A percentile compares a stretch with the other conserved stretches of the same genome.
These are phyloP conservation scores for Solanum etuberosum DNA, from an alignment of 257 asterid genomes.

Conservation along the genomic window DNA sequence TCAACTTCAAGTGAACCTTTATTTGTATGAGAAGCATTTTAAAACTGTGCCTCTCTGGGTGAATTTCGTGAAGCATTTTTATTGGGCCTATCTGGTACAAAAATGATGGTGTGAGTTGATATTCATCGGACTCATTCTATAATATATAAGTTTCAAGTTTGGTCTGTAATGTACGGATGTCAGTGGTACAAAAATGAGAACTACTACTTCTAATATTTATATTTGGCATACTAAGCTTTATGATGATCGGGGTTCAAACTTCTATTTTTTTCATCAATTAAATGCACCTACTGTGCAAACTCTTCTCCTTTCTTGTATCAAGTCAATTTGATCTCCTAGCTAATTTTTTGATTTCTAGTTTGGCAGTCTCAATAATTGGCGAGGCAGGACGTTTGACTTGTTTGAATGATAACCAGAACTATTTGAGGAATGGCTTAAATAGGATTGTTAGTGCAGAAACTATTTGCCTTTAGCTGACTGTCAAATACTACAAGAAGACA, in stretches of 20 bases:
- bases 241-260: background rate
- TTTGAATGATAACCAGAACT: background rate
- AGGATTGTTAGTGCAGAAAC: background rate
- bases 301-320: background rate
- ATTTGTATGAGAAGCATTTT: background rate
- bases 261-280: background rate
- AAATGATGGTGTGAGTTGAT: background rate
- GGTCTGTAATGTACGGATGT: background rate
- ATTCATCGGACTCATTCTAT: background rate
- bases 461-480: background rate
- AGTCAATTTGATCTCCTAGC: background rate
- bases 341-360: background rate
- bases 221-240: background rate
- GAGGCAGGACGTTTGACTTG: background rate
- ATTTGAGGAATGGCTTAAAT: background rate
- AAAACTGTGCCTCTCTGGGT: background rate
- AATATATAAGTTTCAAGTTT: background rate
- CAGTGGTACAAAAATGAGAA: too few relatives aligned
- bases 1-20: background rate
- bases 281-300: background rate
- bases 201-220: background rate
- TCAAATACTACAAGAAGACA: background rate
- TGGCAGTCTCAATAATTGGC: background rate
- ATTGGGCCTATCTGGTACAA: background rate
- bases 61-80: background rate